These are phyloP conservation scores for Spergularia azorica DNA, from an alignment of 179 eudicot genomes.

Conservation along the genomic window DNA sequence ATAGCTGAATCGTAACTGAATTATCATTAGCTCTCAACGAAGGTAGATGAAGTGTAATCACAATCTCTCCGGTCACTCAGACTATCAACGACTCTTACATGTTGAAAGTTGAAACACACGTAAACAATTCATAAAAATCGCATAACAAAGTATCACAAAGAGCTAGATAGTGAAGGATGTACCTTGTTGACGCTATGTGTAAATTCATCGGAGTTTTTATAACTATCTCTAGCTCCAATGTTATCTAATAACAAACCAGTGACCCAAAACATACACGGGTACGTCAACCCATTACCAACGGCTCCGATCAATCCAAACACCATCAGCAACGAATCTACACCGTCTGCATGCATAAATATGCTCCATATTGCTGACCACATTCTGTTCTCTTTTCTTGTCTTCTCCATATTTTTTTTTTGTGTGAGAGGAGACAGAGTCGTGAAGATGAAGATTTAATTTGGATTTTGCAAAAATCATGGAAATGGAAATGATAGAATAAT, in stretches of 20 bases:
- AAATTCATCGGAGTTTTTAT: slow-evolving; percentile 23
- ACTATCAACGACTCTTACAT: no score
- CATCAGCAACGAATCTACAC: slow-evolving; percentile 64
- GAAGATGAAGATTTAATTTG: no score
- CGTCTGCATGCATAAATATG: slow-evolving; percentile 88
- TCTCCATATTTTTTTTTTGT: not conserved
- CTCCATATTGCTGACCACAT: slow-evolving; percentile 44
- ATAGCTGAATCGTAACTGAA: no score
- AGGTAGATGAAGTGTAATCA: no score
- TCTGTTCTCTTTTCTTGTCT: slow-evolving; percentile 14
- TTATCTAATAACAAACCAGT: slow-evolving; percentile 64
- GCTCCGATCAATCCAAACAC: slow-evolving; percentile 65
- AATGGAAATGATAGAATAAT: no score
- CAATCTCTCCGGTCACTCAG: no score
- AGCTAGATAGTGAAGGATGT: not conserved
- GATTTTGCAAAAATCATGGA: no score
- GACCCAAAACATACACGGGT: slow-evolving; percentile 60
- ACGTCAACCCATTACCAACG: slow-evolving; percentile 69
- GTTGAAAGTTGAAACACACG: no score
- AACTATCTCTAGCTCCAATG: slow-evolving; percentile 43
- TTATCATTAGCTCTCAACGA: no score
- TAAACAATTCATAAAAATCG: no score
- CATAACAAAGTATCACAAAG: no score
- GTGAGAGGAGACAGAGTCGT: no score
- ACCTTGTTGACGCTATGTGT: slow-evolving; percentile 56